Conservation (phyloP, 768 basidiomycete genomes). For the Phylloporus arenicola region DNA sequence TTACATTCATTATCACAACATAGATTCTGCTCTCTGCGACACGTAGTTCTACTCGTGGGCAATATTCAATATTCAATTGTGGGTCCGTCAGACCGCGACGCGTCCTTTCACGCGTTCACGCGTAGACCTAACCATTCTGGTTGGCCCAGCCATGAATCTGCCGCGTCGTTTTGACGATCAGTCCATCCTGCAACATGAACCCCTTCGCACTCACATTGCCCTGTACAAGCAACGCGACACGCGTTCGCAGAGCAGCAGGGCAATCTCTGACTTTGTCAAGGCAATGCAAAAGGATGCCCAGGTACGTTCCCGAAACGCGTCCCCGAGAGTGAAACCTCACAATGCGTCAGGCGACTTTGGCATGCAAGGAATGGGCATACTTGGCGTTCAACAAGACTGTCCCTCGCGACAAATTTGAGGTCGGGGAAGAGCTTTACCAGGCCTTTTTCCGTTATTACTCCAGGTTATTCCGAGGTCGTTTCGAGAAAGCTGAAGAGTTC, state of each 20-base stretch:
- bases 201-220: slow-evolving; percentile 6
- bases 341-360: slow-evolving; percentile 10
- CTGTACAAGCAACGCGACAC: not conserved
- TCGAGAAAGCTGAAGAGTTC: not conserved
- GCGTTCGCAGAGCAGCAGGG: not conserved
- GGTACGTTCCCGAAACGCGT: slow-evolving; percentile 10
- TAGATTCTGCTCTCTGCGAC: slow-evolving; percentile 11
- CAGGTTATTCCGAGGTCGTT: not conserved
- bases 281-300: slow-evolving; percentile 6
- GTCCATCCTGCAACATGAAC: slow-evolving; percentile 21
- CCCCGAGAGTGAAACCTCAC: not conserved
- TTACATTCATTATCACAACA: slow-evolving; percentile 1
- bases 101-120: not conserved
- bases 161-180: slow-evolving; percentile 12
- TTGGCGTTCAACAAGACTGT: slow-evolving; percentile 2
- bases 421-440: slow-evolving; percentile 11
- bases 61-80: too few species aligned
- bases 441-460: slow-evolving; percentile 21
- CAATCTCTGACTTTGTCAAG: slow-evolving; percentile 6
- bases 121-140: not conserved
- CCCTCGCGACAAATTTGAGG: not conserved
- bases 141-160: slow-evolving; percentile 5
- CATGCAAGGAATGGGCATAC: slow-evolving; percentile 11
- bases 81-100: too few species aligned
- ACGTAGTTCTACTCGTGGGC: not conserved